A percentile compares a stretch with the other conserved stretches of the same genome.
Conservation (phyloP, 441 rosid genomes). For the Rhodomyrtus psidioides region DNA sequence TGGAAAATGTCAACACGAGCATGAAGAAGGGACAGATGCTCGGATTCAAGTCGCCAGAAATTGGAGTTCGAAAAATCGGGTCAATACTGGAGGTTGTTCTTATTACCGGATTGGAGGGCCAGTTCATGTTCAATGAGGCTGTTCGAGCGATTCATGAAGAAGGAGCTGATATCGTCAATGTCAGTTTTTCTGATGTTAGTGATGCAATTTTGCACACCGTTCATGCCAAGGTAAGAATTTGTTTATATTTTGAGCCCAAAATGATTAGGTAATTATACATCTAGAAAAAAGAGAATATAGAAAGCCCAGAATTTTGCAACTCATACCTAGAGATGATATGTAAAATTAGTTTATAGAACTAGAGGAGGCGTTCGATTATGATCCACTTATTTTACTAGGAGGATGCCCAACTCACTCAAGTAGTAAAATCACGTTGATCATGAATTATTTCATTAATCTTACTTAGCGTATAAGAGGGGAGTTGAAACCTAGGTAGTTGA, state of each 20-base stretch:
- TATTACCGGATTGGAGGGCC: slow-evolving; percentile 38
- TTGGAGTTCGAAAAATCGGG: slow-evolving; percentile 47
- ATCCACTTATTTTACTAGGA: background rate
- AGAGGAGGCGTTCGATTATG: background rate
- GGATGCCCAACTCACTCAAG: background rate
- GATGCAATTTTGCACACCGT: slow-evolving; percentile 49
- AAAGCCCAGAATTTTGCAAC: background rate
- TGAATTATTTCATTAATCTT: background rate
- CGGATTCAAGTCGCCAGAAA: slow-evolving; percentile 18
- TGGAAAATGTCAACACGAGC: background rate
- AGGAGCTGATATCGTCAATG: slow-evolving; percentile 52
- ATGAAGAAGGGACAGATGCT: background rate
- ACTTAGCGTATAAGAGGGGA: background rate
- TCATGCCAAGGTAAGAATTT: slow-evolving; percentile 38
- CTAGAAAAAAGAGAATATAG: background rate
- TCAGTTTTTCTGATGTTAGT: slow-evolving; percentile 37
- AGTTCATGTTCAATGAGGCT: slow-evolving; percentile 37
- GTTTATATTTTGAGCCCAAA: background rate
- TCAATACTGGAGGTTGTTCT: slow-evolving; percentile 43
- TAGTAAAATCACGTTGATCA: background rate
- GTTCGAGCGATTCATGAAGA: slow-evolving; percentile 54
- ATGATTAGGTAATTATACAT: background rate
- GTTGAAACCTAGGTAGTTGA: background rate
- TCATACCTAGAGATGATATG: background rate
- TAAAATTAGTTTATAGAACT: background rate